Evolutionary conservation across 108 stramenopile species (phyloP), one percentile per base, ranked within the genome.

Genomic region (Pseudonitzschia delicatissima): DNA sequence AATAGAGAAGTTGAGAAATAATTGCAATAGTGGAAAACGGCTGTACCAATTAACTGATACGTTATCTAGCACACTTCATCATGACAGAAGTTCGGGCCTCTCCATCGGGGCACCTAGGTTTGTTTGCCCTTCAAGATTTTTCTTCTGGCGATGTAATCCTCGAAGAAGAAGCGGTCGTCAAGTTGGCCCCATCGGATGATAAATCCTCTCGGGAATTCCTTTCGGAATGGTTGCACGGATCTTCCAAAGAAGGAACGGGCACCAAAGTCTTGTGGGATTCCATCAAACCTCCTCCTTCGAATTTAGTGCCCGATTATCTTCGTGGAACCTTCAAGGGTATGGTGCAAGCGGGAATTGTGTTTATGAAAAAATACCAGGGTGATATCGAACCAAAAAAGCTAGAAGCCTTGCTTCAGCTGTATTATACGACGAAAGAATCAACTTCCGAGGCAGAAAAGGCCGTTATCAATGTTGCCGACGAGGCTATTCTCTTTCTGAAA

Each of bases 111-210:
- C 62, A 45, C 18, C 59, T 75, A 36, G 89, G 84, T 21, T 64
- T 93, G 2, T 93, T 88, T 71, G 92, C 87, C 5, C 79, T 85
- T 2, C 52, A 70, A 26, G 69, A 71, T 13, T 87, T 84, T 57
- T 45, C 42, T n/a, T 62, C 65, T 47, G 92, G 92, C 8, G 84
- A 90, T 63, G 50, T 80, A 36, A 87, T 93, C 63, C 66, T 93
- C 17, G 42, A 69, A 48, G 88, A 92, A 70, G 49, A 42, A 15
- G 88, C 91, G 0, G 42, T 88, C 26, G 44, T 79, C 2, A 48
- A 44, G 35, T 61, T 92, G 44, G 66, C 67, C 9, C 71, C 80
- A 23, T 32, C 39, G 5, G 47, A 66, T 18, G 57, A 39, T 26
- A 62, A 76, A 20, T 61, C 59, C 45, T 57, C 44, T 23, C 35